Base-by-base conservation (phyloP, 805 yeast genomes). In the Wickerhamiella lipophila region DNA sequence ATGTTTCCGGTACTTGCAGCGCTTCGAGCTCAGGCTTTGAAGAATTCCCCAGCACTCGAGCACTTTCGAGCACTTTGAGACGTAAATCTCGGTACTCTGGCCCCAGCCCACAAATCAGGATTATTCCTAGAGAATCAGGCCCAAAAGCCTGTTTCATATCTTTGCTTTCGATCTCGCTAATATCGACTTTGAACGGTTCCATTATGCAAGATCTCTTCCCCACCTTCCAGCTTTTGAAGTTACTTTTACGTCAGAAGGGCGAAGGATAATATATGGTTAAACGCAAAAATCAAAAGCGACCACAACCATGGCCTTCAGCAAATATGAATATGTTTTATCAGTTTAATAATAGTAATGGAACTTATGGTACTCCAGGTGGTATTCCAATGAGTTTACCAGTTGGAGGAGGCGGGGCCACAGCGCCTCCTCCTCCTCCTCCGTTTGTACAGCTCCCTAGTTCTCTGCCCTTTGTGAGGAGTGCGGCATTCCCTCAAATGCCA, bases 91-190 rank as follows among this genome's bases (percentile, higher is more conserved):
- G 51, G 54, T 65, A 77, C 41, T 59, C 55, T 0, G 46, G 49
- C 0, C 78, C 75, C 7, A 77, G 61, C 3, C 64, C 66, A 11
- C 49, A 64, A 13, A 77, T 72, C 6, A 77, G 51, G 5, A 77
- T 66, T 30, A 77, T 71, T 1, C 82, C 82, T 7, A 77, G 63
- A 0, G 79, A 74, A 29, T 74, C 67, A 2, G 72, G 71, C 0
- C 79, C 82, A 61, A 77, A 77, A 1, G 81, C 80, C 8, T 59
- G 50, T 3, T 63, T 60, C 32, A 77, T 62, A 4, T 60, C 53
- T 1, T 73, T 74, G 0, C 55, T 15, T 23, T 55, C 22, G 23
- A 72, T 26, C 9, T 42, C 46, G 2, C n/a, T 34, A 9, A 43
- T 43, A 15, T 26, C 19, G n/a, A 49, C 49, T 11, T 16, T 21